Percentiles rank a stretch among this genome's conserved stretches.
Conservation (phyloP, 257 asterid genomes). For the Solanum chilense region DNA sequence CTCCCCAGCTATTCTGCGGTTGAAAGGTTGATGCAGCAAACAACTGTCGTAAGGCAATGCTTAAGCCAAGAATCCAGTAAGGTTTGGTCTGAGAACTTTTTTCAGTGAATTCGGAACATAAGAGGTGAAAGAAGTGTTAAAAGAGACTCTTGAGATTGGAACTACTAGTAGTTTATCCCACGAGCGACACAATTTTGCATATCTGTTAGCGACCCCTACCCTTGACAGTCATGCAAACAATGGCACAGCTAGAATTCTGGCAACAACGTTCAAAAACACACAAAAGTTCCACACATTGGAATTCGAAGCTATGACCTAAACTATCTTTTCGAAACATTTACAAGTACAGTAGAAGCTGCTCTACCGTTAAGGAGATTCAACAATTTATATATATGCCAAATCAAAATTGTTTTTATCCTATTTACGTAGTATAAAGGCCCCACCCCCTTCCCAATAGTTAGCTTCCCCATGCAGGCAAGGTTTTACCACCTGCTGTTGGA, state of each 20-base stretch:
- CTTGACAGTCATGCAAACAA: background rate
- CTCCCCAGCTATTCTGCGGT: slow-evolving; percentile 61
- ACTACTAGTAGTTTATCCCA: background rate
- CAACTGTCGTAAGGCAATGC: slow-evolving; percentile 60
- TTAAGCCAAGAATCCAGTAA: slow-evolving; percentile 65
- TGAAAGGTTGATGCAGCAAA: slow-evolving; percentile 82
- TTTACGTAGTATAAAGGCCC: background rate
- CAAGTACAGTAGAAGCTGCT: background rate
- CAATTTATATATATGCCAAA: background rate
- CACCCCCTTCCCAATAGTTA: background rate
- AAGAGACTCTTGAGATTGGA: background rate
- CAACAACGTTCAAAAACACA: background rate
- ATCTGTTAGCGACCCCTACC: background rate
- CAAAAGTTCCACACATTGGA: background rate
- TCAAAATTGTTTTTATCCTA: background rate
- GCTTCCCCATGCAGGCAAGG: background rate
- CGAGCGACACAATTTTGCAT: background rate
- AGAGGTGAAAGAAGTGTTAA: background rate
- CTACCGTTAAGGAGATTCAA: background rate
- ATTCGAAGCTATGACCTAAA: background rate
- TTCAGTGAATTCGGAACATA: background rate
- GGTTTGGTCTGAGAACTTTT: slow-evolving; percentile 38
- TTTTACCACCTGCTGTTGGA: background rate
- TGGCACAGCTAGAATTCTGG: background rate
- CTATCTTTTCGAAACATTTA: background rate